Evolutionary conservation across 148 eudicot species (phyloP).

Genomic region (Spergularia bocconei): DNA sequence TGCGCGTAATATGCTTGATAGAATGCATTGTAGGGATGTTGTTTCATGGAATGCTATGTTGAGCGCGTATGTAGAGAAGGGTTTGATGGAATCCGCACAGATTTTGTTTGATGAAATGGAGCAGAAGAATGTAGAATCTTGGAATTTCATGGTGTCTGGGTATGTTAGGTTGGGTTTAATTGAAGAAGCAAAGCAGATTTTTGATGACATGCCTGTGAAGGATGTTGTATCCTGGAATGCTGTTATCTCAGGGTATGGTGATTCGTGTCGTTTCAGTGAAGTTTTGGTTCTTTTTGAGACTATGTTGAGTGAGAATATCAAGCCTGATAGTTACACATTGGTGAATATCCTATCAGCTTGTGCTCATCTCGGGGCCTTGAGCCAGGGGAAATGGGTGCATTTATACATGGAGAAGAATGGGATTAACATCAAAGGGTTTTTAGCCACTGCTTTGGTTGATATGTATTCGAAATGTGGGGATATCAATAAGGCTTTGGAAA

Average conservation of each 20-base stretch:
- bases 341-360: slow-evolving; percentile 34
- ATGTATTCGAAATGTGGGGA: slow-evolving; percentile 43
- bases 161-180: slow-evolving; percentile 30
- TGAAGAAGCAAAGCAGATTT: slow-evolving; percentile 23
- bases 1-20: slow-evolving; percentile 38
- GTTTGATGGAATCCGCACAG: slow-evolving; percentile 30
- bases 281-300: slow-evolving; percentile 28
- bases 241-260: slow-evolving; percentile 34
- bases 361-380: slow-evolving; percentile 32
- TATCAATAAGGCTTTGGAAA: slow-evolving; percentile 27
- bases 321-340: slow-evolving; percentile 29
- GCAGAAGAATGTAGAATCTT: slow-evolving; percentile 37
- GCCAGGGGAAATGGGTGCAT: slow-evolving; percentile 36
- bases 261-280: slow-evolving; percentile 26
- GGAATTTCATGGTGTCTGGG: slow-evolving; percentile 48
- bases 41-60: slow-evolving; percentile 43
- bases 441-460: slow-evolving; percentile 40
- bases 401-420: slow-evolving; percentile 25
- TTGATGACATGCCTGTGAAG: slow-evolving; percentile 18
- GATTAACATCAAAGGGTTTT: slow-evolving; percentile 24
- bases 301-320: slow-evolving; percentile 22
- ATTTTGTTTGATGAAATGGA: slow-evolving; percentile 38
- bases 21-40: slow-evolving; percentile 33
- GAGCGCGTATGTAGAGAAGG: slow-evolving; percentile 33
- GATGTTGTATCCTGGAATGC: slow-evolving; percentile 43